Evolutionary conservation across 345 rosid species (phyloP).

Genomic region (Toxicodendron radicans): DNA sequence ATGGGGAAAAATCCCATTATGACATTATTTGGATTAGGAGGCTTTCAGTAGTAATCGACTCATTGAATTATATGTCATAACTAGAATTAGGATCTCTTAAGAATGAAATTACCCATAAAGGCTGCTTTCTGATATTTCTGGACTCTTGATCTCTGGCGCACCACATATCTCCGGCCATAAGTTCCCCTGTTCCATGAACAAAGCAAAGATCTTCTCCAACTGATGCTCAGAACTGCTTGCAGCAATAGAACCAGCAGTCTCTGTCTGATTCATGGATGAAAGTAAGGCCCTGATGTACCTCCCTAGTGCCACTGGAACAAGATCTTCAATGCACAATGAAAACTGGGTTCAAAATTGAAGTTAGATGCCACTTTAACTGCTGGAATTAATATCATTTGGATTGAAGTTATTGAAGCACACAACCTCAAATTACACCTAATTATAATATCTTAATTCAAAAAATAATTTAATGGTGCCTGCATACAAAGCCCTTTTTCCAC

Average conservation of each 20-base stretch:
- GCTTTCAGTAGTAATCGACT: neutral
- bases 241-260: constrained; percentile 33
- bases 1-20: neutral
- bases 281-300: constrained; percentile 74
- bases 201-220: constrained; percentile 79
- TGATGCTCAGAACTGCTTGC: constrained; percentile 48
- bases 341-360: constrained; percentile 54
- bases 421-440: neutral
- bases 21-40: neutral
- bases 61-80: neutral
- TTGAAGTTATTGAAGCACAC: constrained; percentile 2
- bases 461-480: neutral
- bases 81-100: neutral
- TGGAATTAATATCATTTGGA: constrained; percentile 8
- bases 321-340: constrained; percentile 88
- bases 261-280: constrained; percentile 56
- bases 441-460: neutral
- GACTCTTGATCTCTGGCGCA: constrained; percentile 64
- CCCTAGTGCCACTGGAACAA: constrained; percentile 85
- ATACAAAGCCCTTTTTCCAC: neutral
- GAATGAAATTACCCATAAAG: constrained; percentile 65
- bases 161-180: constrained; percentile 85
- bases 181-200: constrained; percentile 93
- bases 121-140: constrained; percentile 70
- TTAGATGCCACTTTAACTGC: constrained; percentile 24